Evolutionary conservation across 1,284 basidiomycete genomes (phyloP), one percentile per base, ranked within the genome.

Genomic region (Malassezia globosa): DNA sequence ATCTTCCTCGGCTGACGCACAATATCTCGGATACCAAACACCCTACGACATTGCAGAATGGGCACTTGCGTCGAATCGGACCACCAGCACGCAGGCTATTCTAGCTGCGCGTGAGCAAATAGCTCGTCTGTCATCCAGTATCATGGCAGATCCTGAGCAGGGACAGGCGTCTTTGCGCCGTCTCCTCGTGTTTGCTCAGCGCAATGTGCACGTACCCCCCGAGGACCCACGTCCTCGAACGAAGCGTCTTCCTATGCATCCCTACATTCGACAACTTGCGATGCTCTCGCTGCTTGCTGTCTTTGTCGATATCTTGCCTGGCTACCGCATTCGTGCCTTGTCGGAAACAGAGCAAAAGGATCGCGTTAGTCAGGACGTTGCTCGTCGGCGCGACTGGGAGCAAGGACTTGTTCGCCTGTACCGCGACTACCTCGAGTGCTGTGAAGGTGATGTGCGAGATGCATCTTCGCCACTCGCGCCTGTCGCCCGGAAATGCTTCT

Each of bases 321-420:
- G 75, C 6, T 79, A 79, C 59, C 72, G 77, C 25, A 95, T 99
- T 68, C 84, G 94, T 44, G 75, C 82, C 13, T 76, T 99, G 26
- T 87, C 87, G 2, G 92, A 89, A 31, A 80, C 80, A 55, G 94
- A 99, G 73, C 85, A 85, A 72, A 76, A 81, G 4, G 89, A 94
- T 72, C 92, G 90, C 72, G 89, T 96, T 49, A 83, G 87, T 69
- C 92, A 97, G 73, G 82, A 89, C 74, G 87, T 97, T 3, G 79
- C 84, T 16, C 79, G 82, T 24, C 82, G 87, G 56, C 80, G 94
- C 60, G 94, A 97, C 68, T 97, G 84, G 78, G 94, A 99, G 72
- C 88, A 96, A 72, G 84, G 89, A n/a, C 77, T 99, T 42, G 84
- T 97, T 18, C 75, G 77, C 43, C 81, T 84, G 33, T 99, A 99